These are phyloP conservation scores for Eucalyptus victrix DNA, from an alignment of 345 rosid species.

Conservation along the genomic window DNA sequence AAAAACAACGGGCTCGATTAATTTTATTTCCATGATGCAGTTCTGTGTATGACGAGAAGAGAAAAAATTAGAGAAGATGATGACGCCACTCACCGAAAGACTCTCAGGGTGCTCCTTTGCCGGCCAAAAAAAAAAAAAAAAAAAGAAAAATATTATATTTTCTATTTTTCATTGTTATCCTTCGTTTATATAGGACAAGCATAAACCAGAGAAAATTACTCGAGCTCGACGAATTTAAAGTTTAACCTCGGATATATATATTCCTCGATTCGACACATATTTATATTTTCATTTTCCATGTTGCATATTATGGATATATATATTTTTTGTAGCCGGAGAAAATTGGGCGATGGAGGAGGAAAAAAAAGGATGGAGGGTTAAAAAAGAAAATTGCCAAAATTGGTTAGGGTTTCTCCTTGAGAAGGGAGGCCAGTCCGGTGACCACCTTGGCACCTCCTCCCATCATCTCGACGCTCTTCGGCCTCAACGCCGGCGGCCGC, in stretches of 20 bases:
- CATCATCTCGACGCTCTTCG: slow-evolving; percentile 41
- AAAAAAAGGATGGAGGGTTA: background rate
- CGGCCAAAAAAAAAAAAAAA: background rate
- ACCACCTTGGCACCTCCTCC: slow-evolving; percentile 59
- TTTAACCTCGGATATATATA: background rate
- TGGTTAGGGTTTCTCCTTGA: slow-evolving; percentile 53
- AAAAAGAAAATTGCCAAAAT: slow-evolving; percentile 17
- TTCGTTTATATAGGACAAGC: background rate
- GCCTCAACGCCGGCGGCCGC: slow-evolving; percentile 52
- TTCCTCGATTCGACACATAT: background rate
- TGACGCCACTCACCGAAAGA: background rate
- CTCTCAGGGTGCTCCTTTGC: background rate
- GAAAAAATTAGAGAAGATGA: background rate
- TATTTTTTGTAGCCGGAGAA: slow-evolving; percentile 1
- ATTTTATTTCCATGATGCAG: background rate
- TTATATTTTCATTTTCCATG: background rate
- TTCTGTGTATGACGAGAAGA: background rate
- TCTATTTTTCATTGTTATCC: background rate
- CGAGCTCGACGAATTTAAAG: background rate
- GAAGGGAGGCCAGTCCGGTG: slow-evolving; percentile 86
- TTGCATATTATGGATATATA: background rate
- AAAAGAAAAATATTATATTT: background rate
- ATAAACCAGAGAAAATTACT: background rate
- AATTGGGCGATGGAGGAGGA: background rate
- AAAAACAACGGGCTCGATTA: background rate